Base-by-base conservation (phyloP, 2,329 filamentous ascomycete species). In the Fusarium sp. region DNA sequence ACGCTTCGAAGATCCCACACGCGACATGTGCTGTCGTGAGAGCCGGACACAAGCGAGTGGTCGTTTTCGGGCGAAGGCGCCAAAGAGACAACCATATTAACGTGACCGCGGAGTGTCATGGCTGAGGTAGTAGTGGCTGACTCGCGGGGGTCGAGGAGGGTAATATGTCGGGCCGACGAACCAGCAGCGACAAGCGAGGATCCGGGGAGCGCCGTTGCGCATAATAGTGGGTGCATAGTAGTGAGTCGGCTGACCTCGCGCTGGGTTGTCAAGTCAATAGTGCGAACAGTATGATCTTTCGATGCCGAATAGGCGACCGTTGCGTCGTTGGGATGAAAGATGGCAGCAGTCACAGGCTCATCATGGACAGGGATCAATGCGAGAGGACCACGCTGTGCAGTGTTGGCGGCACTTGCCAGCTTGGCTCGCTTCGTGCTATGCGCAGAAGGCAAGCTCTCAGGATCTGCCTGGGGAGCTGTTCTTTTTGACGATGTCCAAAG, bases 291-390 rank as follows among this genome's bases (percentile, higher is more conserved):
- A 85, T 97, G 95, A 84, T 99, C 97, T 84, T 93, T 93, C 22
- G 94, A 97, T 27, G 91, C 90, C 3, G 94, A 95, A 86, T 99
- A 98, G 50, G 93, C 95, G 44, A 98, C 94, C 18, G 94, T 97
- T 15, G 91, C 83, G 82, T 98, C 95, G 59, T 90, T 87, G 8
- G 92, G 92, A 82, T 97, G 94, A 85, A 99, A 98, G 52, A 94
- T 87, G 41, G 92, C 93, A 59, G 92, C 92, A 2, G 93, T 93
- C 47, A 95, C 94, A 47, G 92, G 88, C 15, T 90, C 88, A 62
- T 89, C 89, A 86, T 98, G 92, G 58, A 90, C 89, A 20, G 88
- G 84, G 65, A 97, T 87, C 59, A 97, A 85, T 44, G 91, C 86
- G 11, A 98, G 86, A 9, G 95, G 91, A 2, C 96, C 96, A 55